These are phyloP conservation scores for Boletus insuetus DNA, from an alignment of 768 basidiomycete genomes.

Conservation along the genomic window DNA sequence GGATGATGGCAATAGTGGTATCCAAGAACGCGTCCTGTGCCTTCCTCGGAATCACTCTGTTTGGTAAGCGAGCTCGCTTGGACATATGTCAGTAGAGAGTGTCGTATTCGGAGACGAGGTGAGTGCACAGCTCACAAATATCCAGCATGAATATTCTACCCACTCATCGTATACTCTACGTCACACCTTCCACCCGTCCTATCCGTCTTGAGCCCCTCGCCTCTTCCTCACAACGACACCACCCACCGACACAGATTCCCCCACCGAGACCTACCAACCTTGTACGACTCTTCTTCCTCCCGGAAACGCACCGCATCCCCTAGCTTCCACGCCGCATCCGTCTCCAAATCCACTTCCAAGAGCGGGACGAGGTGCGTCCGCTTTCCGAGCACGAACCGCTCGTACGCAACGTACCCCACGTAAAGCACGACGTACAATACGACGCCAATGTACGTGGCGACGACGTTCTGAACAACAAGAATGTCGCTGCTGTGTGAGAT, in stretches of 20 bases:
- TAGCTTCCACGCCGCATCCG: conserved; percentile 50
- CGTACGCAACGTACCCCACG: conserved; percentile 41
- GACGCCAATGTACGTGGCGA: conserved; percentile 55
- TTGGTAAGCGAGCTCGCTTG: no score
- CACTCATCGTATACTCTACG: no score
- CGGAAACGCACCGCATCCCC: conserved; percentile 41
- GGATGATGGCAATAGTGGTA: no score
- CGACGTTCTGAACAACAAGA: conserved; percentile 40
- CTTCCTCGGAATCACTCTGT: no score
- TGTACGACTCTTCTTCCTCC: conserved; percentile 26
- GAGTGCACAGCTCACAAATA: not conserved
- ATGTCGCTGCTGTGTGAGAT: no score
- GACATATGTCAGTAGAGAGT: not conserved
- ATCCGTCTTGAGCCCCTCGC: no score
- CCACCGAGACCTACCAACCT: not conserved
- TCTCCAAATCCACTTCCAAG: conserved; percentile 48
- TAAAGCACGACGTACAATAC: conserved; percentile 46
- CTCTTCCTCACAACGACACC: not conserved
- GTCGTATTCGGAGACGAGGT: not conserved
- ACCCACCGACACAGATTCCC: not conserved
- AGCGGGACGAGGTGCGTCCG: conserved; percentile 41
- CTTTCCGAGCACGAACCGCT: conserved; percentile 30
- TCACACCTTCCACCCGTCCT: no score
- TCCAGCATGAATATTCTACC: no score
- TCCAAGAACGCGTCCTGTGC: no score